Evolutionary conservation across 2,329 filamentous ascomycete species (phyloP).

Genomic region (Ciborinia camelliae): DNA sequence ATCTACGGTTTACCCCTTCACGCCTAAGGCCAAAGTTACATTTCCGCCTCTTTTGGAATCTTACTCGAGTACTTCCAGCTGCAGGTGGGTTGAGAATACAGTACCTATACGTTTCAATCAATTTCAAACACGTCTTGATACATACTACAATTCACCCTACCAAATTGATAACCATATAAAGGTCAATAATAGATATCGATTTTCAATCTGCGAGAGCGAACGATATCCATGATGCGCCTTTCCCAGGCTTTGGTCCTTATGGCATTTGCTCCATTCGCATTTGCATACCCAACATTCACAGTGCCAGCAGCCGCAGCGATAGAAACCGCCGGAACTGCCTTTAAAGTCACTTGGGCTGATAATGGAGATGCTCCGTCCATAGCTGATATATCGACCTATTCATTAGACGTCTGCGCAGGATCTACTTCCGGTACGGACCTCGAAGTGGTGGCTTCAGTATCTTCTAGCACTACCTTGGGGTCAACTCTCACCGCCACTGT

Average conservation of each 20-base stretch:
- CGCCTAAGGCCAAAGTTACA: slow-evolving; percentile 9
- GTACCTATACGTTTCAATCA: not conserved
- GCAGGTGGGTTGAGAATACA: too few relatives aligned
- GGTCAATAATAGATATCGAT: not conserved
- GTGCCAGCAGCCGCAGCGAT: slow-evolving; percentile 50
- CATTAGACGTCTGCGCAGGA: slow-evolving; percentile 58
- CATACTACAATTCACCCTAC: not conserved
- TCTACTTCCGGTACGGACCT: slow-evolving; percentile 46
- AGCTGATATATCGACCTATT: slow-evolving; percentile 50
- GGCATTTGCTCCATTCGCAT: slow-evolving; percentile 27
- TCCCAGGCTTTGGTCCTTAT: slow-evolving; percentile 26
- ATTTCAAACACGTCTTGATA: not conserved
- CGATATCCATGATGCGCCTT: slow-evolving; percentile 27
- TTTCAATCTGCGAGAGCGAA: slow-evolving; percentile 4
- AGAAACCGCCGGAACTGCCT: slow-evolving; percentile 47
- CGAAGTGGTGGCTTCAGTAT: not conserved
- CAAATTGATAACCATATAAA: not conserved
- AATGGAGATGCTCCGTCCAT: slow-evolving; percentile 49
- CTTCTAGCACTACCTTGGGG: slow-evolving; percentile 1
- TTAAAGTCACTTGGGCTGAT: slow-evolving; percentile 57
- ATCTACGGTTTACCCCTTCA: not conserved
- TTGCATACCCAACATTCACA: slow-evolving; percentile 46
- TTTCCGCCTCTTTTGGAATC: not conserved
- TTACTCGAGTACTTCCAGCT: too few relatives aligned
- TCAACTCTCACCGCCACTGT: slow-evolving; percentile 22